Evolutionary conservation across 208 protist species (phyloP).

Genomic region (Zelonia costaricensis): DNA sequence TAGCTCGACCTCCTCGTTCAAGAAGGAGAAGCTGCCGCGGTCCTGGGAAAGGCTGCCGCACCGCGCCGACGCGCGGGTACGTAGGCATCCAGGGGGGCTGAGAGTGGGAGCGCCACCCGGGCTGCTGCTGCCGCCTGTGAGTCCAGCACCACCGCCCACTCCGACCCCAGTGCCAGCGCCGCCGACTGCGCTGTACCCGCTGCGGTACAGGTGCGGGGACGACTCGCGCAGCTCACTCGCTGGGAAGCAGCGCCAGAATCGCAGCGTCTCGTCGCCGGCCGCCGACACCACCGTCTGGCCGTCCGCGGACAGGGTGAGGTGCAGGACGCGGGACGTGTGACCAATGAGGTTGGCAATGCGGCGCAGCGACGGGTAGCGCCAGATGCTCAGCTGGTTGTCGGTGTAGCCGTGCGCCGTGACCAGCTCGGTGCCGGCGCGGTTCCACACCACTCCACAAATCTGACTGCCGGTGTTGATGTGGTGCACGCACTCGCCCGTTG

Average conservation of each 20-base stretch:
- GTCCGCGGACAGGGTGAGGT: constrained; percentile 97
- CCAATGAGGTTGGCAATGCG: constrained; percentile 97
- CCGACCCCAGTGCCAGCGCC: too few species aligned
- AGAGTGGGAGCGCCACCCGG: not conserved
- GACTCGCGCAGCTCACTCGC: constrained; percentile 23
- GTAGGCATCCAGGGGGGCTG: not conserved
- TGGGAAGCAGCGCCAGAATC: constrained; percentile 93
- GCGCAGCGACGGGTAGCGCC: constrained; percentile 98
- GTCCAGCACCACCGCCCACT: too few species aligned
- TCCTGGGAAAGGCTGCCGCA: constrained; percentile 17
- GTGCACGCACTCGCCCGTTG: constrained; percentile 93
- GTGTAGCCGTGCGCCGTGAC: constrained; percentile 98
- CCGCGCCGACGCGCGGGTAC: constrained; percentile 2
- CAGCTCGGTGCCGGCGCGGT: constrained; percentile 94
- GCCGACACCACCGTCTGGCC: constrained; percentile 97
- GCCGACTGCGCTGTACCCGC: constrained; percentile 17
- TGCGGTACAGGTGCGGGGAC: constrained; percentile 22
- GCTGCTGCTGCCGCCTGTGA: not conserved
- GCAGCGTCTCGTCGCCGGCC: constrained; percentile 98
- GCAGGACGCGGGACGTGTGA: constrained; percentile 98
- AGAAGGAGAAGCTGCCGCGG: not conserved
- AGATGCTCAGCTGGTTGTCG: constrained; percentile 98
- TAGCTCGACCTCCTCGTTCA: constrained; percentile 21
- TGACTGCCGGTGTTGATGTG: constrained; percentile 96
- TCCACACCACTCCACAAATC: constrained; percentile 98